Evolutionary conservation across 805 yeast genomes (phyloP), one percentile per base, ranked within the genome.

Genomic region (Danielia reshetovae): DNA sequence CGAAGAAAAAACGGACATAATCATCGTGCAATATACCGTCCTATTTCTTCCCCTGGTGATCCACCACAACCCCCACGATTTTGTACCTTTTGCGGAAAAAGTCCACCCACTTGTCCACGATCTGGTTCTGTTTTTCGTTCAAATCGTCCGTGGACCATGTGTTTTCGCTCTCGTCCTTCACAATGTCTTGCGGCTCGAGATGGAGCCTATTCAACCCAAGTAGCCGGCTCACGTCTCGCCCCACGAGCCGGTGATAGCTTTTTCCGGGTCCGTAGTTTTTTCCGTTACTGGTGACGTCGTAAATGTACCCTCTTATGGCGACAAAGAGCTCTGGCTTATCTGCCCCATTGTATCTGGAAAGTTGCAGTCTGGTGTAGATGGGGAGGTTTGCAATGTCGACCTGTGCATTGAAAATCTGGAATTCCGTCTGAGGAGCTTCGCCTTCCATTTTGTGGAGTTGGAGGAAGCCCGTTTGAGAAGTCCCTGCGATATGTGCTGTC

Each of bases 201-300:
- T 46, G 49, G 18, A 64, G 48, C 31, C 51, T 72, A 34, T 85
- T 79, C 49, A 79, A 74, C 2, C 85, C 96, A 34, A 86, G 62
- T 2, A 90, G 82, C 38, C 93, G 63, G 22, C 85, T 75, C 15
- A 85, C 85, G 46, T 86, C 96, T 43, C 74, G 76, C 4, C 90
- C 96, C 7, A 79, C 85, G 27, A 86, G 68, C 5, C 69, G 75
- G 49, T 77, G 79, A 57, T 86, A 87, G 15, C 81, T 78, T 40
- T 77, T 74, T 0, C 88, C 89, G 3, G 81, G 81, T 0, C 95
- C 96, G 53, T 86, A 86, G 25, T 79, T 80, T 11, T 72, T 75
- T 9, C 55, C 47, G 51, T 85, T 86, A 29, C 63, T 53, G 0
- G 85, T 72, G 7, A 87, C 96, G 50, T 86, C 96, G 55, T 85